phyloP scores from a whole-genome alignment of 352 stramenopile species.

The Globisporangium apiculatum region DNA sequence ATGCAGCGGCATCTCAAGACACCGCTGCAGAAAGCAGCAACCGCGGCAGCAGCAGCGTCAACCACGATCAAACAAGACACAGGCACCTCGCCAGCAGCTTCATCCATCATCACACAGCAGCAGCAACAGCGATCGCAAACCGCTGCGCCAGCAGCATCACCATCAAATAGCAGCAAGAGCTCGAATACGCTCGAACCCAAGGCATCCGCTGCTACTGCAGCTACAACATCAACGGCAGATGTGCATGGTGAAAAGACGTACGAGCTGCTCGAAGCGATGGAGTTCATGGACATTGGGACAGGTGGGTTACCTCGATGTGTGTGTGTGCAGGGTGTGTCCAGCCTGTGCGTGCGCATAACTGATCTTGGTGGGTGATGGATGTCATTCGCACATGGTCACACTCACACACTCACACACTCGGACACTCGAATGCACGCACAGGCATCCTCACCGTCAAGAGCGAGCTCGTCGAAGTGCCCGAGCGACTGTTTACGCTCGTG shows the following conservation, averaged over 20 bases:
- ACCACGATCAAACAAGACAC: background rate
- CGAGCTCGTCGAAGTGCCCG: constrained; percentile 63
- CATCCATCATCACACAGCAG: background rate
- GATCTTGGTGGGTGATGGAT: no score
- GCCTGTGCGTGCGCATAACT: no score
- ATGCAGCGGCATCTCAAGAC: constrained; percentile 80
- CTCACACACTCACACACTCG: background rate
- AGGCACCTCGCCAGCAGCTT: background rate
- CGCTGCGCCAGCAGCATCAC: constrained; percentile 1
- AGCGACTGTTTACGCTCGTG: constrained; percentile 59
- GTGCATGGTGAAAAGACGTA: constrained; percentile 57
- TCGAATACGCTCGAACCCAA: background rate
- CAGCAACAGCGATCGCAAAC: constrained; percentile 1
- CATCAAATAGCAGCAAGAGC: constrained; percentile 1
- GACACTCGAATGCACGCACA: constrained; percentile 4
- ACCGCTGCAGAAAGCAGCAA: constrained; percentile 14
- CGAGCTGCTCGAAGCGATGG: constrained; percentile 82
- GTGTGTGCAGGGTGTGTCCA: no score
- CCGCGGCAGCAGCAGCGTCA: background rate
- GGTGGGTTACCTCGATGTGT: constrained; percentile 13
- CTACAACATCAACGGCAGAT: background rate
- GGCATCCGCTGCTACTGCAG: background rate
- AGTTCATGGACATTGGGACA: constrained; percentile 86
- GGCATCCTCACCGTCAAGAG: constrained; percentile 82
- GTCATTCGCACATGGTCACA: background rate